Evolutionary conservation across 495 filamentous ascomycete species (phyloP).

Genomic region (Terfezia boudieri): DNA sequence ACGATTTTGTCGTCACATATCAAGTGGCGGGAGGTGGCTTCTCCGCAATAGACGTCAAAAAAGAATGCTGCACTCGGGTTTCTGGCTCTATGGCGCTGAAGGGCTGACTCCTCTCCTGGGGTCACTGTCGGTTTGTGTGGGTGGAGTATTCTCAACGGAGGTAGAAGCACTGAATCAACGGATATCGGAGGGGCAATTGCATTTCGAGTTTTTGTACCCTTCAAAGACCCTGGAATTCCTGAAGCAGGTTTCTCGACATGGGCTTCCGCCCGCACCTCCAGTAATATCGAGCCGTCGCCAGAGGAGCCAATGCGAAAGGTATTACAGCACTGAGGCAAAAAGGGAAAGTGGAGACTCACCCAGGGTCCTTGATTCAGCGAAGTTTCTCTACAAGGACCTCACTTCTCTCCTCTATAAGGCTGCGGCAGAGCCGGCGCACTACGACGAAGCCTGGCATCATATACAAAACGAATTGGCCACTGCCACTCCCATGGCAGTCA

Average conservation of each 20-base stretch:
- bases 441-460: slow-evolving; percentile 15
- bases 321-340: neutral
- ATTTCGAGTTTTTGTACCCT: slow-evolving; percentile 17
- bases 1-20: slow-evolving; percentile 16
- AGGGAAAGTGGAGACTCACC: no score
- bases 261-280: neutral
- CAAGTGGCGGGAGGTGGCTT: slow-evolving; percentile 13
- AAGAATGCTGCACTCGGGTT: slow-evolving; percentile 15
- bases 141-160: neutral
- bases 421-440: neutral
- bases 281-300: no score
- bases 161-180: neutral
- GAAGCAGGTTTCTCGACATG: neutral
- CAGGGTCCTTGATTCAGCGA: no score
- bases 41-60: slow-evolving; percentile 12
- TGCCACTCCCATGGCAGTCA: neutral
- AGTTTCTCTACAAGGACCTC: neutral
- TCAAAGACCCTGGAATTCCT: slow-evolving; percentile 16
- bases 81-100: slow-evolving; percentile 15
- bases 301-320: neutral
- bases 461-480: slow-evolving; percentile 2
- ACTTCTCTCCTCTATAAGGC: neutral
- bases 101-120: slow-evolving; percentile 4
- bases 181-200: slow-evolving; percentile 3
- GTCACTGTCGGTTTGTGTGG: neutral